A percentile compares a stretch with the other conserved stretches of the same genome.
phyloP scores from a whole-genome alignment of 2,329 filamentous ascomycete species.

The Penicillium sp. region DNA sequence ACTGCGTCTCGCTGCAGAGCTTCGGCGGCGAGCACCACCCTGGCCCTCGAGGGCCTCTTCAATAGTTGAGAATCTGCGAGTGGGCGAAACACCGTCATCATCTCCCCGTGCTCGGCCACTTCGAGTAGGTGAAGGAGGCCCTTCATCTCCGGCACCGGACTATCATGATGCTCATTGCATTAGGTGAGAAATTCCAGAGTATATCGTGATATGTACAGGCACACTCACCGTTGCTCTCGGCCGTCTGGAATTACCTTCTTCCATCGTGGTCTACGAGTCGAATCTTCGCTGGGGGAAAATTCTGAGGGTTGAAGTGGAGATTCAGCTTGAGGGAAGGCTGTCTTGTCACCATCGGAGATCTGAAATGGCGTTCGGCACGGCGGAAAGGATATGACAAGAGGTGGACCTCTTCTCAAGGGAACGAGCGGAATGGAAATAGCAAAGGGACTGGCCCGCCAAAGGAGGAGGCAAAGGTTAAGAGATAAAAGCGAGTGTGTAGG shows the following conservation, averaged over 20 bases:
- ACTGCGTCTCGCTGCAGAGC: conserved; percentile 24
- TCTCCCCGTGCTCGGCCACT: conserved; percentile 10
- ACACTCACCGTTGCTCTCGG: conserved; percentile 16
- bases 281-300: neutral
- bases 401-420: neutral
- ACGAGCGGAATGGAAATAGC: neutral
- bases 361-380: neutral
- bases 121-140: conserved; percentile 14
- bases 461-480: conserved; percentile 5
- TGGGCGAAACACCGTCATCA: conserved; percentile 20
- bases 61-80: neutral
- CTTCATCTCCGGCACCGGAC: conserved; percentile 12
- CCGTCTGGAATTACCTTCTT: conserved; percentile 9
- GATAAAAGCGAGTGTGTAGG: neutral
- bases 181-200: no score
- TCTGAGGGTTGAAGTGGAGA: neutral
- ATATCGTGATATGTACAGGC: neutral
- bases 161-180: neutral
- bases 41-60: conserved; percentile 14
- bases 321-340: neutral
- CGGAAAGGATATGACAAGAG: neutral
- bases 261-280: conserved; percentile 11
- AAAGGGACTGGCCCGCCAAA: neutral
- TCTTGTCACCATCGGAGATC: neutral
- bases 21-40: conserved; percentile 24